These are phyloP conservation scores for Suillus hirtellus DNA, from an alignment of 768 basidiomycete species.

Conservation along the genomic window DNA sequence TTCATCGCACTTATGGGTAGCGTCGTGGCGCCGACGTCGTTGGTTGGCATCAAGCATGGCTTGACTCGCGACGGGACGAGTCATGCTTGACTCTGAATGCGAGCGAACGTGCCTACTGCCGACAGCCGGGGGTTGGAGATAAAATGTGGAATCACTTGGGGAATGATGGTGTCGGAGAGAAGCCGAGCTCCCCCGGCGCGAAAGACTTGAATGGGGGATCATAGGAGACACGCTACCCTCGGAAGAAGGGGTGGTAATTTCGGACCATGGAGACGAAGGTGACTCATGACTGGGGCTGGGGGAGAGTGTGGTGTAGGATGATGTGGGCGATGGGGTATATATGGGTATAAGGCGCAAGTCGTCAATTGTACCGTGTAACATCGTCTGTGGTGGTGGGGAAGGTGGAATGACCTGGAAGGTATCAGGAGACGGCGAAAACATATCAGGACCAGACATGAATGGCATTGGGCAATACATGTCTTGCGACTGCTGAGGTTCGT, in stretches of 20 bases:
- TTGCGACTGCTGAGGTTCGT: neutral
- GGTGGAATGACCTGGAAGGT: slow-evolving; percentile 9
- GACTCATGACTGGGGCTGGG: slow-evolving; percentile 20
- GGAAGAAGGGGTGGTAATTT: slow-evolving; percentile 21
- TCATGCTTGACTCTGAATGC: slow-evolving; percentile 17
- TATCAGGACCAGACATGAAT: slow-evolving; percentile 14
- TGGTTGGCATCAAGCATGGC: slow-evolving; percentile 35
- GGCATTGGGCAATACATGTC: neutral
- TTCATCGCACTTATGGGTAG: slow-evolving; percentile 19
- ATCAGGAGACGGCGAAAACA: neutral
- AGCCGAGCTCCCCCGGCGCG: neutral
- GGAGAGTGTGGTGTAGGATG: slow-evolving; percentile 28
- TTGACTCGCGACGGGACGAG: slow-evolving; percentile 29
- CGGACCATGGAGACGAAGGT: slow-evolving; percentile 19
- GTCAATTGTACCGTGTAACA: neutral
- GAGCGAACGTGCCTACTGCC: slow-evolving; percentile 17
- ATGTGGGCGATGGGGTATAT: slow-evolving; percentile 24
- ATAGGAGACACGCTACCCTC: neutral
- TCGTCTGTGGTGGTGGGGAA: neutral
- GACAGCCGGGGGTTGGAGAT: neutral
- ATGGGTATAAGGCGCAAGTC: neutral
- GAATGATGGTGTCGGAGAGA: neutral
- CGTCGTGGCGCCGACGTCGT: slow-evolving; percentile 31
- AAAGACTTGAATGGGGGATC: slow-evolving; percentile 6
- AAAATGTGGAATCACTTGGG: slow-evolving; percentile 12